These are phyloP conservation scores for Closterium sp. DNA, from an alignment of 139 green algal species.

Conservation along the genomic window DNA sequence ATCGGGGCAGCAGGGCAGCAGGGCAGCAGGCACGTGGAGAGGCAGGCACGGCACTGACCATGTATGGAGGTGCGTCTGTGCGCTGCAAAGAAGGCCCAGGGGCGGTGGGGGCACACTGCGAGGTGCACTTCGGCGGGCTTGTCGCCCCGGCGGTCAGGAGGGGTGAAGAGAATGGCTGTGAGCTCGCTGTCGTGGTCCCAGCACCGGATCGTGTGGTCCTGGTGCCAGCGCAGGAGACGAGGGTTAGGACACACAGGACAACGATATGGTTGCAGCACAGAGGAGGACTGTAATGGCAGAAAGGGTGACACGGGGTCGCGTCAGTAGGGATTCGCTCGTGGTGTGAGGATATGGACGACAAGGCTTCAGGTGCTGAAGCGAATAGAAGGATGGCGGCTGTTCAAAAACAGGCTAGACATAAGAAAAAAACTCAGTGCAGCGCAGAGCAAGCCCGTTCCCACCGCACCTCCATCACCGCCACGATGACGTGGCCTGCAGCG, in stretches of 20 bases:
- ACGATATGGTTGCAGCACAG: too few relatives aligned
- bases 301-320: neutral
- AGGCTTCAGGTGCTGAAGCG: neutral
- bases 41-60: slow-evolving; percentile 22
- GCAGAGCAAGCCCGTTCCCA: too few relatives aligned
- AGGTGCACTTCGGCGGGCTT: slow-evolving; percentile 38
- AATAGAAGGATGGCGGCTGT: neutral
- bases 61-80: slow-evolving; percentile 39
- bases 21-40: neutral
- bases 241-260: neutral
- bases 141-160: slow-evolving; percentile 16
- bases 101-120: slow-evolving; percentile 29
- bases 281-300: too few relatives aligned
- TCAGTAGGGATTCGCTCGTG: neutral
- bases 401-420: neutral
- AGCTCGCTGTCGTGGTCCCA: slow-evolving; percentile 48
- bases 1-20: neutral
- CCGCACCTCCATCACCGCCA: slow-evolving; percentile 42
- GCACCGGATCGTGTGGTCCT: slow-evolving; percentile 44
- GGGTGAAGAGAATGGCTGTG: slow-evolving; percentile 42
- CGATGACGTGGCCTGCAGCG: slow-evolving; percentile 36
- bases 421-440: too few relatives aligned
- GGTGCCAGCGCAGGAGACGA: neutral
- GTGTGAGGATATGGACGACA: neutral
- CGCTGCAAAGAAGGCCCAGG: slow-evolving; percentile 48